A percentile compares a stretch with the other conserved stretches of the same genome.
Evolutionary conservation across 2,329 filamentous ascomycete species (phyloP).

Genomic region (Pseudomassariella vexata): DNA sequence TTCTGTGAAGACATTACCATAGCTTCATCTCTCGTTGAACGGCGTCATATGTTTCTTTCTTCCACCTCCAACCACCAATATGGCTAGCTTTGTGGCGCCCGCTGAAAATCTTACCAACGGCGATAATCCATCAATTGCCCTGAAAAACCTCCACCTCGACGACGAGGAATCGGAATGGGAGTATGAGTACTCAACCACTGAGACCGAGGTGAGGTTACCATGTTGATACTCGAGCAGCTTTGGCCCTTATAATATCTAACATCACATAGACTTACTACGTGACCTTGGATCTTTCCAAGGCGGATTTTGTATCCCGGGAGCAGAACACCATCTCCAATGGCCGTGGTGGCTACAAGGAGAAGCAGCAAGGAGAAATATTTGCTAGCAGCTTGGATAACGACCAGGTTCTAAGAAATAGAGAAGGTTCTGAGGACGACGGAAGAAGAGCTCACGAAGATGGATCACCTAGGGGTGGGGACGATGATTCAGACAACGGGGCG

Average conservation of each 20-base stretch:
- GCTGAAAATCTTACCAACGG: too few species aligned
- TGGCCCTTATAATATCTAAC: not conserved
- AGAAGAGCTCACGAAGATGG: slow-evolving; percentile 17
- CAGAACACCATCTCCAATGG: slow-evolving; percentile 30
- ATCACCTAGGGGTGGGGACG: slow-evolving; percentile 14
- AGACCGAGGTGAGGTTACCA: slow-evolving; percentile 52
- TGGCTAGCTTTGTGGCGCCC: slow-evolving; percentile 18
- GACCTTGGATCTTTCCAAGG: slow-evolving; percentile 57
- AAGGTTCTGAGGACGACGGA: not conserved
- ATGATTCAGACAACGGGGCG: slow-evolving; percentile 20
- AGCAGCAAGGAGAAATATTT: slow-evolving; percentile 20
- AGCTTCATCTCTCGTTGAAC: slow-evolving; percentile 7
- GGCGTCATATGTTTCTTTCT: slow-evolving; percentile 10
- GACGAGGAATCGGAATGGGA: slow-evolving; percentile 59
- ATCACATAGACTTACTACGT: slow-evolving; percentile 55
- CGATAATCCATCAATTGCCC: too few species aligned
- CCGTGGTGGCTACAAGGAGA: slow-evolving; percentile 41
- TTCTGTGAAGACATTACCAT: too few species aligned
- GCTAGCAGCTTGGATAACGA: slow-evolving; percentile 5
- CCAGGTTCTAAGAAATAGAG: not conserved
- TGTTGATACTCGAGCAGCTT: slow-evolving; percentile 1
- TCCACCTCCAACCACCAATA: slow-evolving; percentile 13
- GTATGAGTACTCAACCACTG: slow-evolving; percentile 60
- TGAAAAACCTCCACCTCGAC: slow-evolving; percentile 19
- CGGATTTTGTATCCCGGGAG: slow-evolving; percentile 46